A percentile compares a stretch with the other conserved stretches of the same genome.
These are phyloP conservation scores for Carpinus viminea DNA, from an alignment of 306 rosid species.

Conservation along the genomic window DNA sequence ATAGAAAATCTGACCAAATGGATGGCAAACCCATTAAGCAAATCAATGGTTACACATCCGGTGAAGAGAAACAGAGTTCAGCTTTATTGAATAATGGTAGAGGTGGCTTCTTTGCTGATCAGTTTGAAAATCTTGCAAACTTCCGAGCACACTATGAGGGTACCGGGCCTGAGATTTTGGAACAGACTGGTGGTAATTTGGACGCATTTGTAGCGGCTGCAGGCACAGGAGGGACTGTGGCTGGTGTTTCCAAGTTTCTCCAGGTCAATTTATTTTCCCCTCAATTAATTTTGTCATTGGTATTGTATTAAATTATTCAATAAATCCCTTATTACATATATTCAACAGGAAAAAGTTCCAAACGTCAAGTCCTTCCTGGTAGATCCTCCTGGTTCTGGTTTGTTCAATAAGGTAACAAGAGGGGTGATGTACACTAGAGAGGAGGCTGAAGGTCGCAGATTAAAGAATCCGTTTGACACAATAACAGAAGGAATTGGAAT, in stretches of 20 bases:
- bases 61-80: slow-evolving; percentile 35
- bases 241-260: slow-evolving; percentile 69
- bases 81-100: slow-evolving; percentile 43
- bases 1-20: slow-evolving; percentile 29
- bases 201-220: slow-evolving; percentile 92
- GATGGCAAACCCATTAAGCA: slow-evolving; percentile 32
- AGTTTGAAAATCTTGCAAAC: slow-evolving; percentile 90
- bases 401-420: slow-evolving; percentile 82
- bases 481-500: slow-evolving; percentile 92
- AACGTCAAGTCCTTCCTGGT: slow-evolving; percentile 73
- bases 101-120: slow-evolving; percentile 94
- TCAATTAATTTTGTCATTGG: slow-evolving; percentile 2
- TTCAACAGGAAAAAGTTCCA: slow-evolving; percentile 74
- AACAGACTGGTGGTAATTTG: slow-evolving; percentile 64
- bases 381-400: slow-evolving; percentile 95
- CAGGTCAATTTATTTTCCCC: slow-evolving; percentile 42
- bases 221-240: slow-evolving; percentile 94
- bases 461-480: slow-evolving; percentile 93
- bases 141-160: slow-evolving; percentile 79
- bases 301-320: slow-evolving; percentile 6
- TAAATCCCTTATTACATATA: slow-evolving; percentile 15
- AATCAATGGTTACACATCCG: slow-evolving; percentile 38
- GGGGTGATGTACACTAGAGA: slow-evolving; percentile 89
- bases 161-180: slow-evolving; percentile 97
- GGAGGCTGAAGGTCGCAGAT: slow-evolving; percentile 91